These are phyloP conservation scores for Fusarium illudens DNA, from an alignment of 2,329 filamentous ascomycete genomes.

Conservation along the genomic window DNA sequence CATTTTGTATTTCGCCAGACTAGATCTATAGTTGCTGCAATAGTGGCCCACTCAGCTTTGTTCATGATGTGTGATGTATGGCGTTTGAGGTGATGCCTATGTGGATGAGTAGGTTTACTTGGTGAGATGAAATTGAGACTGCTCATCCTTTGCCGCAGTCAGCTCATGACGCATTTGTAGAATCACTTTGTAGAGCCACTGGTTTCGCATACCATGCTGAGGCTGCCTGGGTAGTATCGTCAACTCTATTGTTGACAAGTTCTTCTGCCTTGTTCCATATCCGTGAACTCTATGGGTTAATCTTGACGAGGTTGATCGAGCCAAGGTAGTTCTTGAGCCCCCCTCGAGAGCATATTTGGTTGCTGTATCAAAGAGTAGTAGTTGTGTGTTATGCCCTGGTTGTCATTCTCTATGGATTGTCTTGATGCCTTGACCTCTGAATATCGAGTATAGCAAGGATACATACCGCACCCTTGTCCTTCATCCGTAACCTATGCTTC, in stretches of 20 bases:
- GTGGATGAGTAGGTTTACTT: not conserved
- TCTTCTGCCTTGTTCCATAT: no score
- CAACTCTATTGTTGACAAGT: not conserved
- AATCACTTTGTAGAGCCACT: not conserved
- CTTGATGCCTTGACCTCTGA: not conserved
- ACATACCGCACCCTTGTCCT: no score
- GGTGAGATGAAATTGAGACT: not conserved
- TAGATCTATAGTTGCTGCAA: slow-evolving; percentile 36
- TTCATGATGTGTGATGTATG: not conserved
- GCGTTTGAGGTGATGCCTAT: not conserved
- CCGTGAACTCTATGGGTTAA: not conserved
- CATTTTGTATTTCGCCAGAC: slow-evolving; percentile 35
- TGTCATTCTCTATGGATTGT: not conserved
- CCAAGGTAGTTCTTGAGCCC: not conserved
- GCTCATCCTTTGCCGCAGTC: not conserved
- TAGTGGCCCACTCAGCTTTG: slow-evolving; percentile 21
- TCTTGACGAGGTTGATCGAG: not conserved
- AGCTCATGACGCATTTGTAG: not conserved
- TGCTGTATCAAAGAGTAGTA: not conserved
- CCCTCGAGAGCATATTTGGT: not conserved
- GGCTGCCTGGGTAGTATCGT: not conserved
- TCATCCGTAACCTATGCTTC: no score
- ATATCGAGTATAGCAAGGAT: no score
- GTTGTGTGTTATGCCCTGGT: not conserved
- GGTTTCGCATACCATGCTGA: not conserved